Conservation (phyloP, 2,329 filamentous ascomycete genomes). For the Colletotrichum neosansevieriae region DNA sequence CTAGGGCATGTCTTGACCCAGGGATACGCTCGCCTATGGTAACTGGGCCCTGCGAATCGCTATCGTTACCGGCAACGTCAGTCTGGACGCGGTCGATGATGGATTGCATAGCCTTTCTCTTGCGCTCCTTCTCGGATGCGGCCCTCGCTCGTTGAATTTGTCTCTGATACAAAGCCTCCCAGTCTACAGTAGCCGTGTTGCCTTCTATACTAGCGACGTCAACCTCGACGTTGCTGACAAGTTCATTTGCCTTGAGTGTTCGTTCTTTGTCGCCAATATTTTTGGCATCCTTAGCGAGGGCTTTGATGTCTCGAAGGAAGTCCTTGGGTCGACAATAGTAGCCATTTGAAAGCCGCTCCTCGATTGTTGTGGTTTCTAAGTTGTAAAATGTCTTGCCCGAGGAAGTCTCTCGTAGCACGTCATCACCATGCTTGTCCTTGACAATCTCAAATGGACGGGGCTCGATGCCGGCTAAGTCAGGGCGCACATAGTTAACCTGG, state of each 20-base stretch:
- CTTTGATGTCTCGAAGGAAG: constrained; percentile 88
- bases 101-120: constrained; percentile 72
- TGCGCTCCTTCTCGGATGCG: constrained; percentile 70
- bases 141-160: constrained; percentile 75
- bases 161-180: constrained; percentile 83
- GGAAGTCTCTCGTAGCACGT: constrained; percentile 79
- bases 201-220: constrained; percentile 84
- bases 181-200: constrained; percentile 77
- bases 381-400: constrained; percentile 95
- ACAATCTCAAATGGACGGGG: constrained; percentile 83
- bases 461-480: constrained; percentile 66
- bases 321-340: constrained; percentile 94
- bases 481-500: constrained; percentile 76
- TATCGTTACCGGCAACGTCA: constrained; percentile 64
- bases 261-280: constrained; percentile 85
- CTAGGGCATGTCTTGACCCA: constrained; percentile 61
- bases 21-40: constrained; percentile 75
- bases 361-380: constrained; percentile 90
- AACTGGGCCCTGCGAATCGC: constrained; percentile 67
- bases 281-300: constrained; percentile 86
- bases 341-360: constrained; percentile 95
- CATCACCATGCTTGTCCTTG: constrained; percentile 81
- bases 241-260: constrained; percentile 88
- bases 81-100: constrained; percentile 62
- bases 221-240: constrained; percentile 93